Base-by-base conservation (phyloP, 495 filamentous ascomycete species). In the Chaetomidium leptoderma region DNA sequence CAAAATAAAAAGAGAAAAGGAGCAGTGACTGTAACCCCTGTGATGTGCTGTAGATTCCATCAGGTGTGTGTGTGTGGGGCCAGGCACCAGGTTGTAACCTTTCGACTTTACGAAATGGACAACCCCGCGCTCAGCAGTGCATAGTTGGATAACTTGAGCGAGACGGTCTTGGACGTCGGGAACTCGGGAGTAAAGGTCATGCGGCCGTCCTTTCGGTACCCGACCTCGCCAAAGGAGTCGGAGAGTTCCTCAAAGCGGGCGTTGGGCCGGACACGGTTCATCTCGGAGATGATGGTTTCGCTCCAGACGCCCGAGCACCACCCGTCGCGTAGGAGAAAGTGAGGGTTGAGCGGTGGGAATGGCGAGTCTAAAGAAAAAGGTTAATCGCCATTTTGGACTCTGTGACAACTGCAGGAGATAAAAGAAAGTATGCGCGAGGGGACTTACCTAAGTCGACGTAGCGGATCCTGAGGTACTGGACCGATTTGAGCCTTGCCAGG, bases 241-340 rank as follows among this genome's bases (percentile, higher is more conserved):
- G 76, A 64, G 23, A 85, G 76, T 58, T 85, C 80, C 48, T 81
- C 71, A 63, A 81, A 89, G 7, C 70, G 67, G 2, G 79, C 80
- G 4, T 72, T 57, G 0, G 86, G 83, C 23, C 85, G 77, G 17
- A 78, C 74, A 24, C 69, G 67, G 36, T 74, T 69, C 6, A 89
- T 74, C 30, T 76, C 72, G 21, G 77, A 72, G 4, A 88, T 68
- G 54, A 88, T 89, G 8, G 76, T 69, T 7, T 83, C 79, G 66
- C 82, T 88, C 86, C 86, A 90, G 2, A 90, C 76, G 11, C 86
- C 86, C 2, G 80, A 82, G 59, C 81, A 83, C 64, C 78, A 66
- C 17, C 79, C 76, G 58, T 81, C 70, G 14, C 73, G 67, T 14
- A 88, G 71, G 58, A 84, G 72, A 63, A 88, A 90, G 61, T 83